Base-by-base conservation (phyloP, 306 rosid species). In the Begonia peltatifolia region DNA sequence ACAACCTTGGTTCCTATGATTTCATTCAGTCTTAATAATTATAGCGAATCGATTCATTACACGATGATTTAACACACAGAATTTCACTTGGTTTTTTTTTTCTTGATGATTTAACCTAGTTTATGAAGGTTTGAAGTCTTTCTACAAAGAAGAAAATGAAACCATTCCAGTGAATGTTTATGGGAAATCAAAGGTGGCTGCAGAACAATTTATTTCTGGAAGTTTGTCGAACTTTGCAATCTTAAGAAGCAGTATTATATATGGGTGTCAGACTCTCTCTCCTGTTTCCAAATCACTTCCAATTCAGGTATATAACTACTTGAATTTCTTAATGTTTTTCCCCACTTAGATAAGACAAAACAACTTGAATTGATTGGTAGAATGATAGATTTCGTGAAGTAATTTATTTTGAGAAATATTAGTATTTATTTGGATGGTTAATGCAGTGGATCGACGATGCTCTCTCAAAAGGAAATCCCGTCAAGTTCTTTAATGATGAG, bases 261-360 rank as follows among this genome's bases (percentile, higher is more conserved):
- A 74, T 68, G 97, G 97, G 57, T 94, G 84, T 53, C 95, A 82
- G 70, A 82, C 95, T 22, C 55, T 76, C 57, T 80, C 94, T 47
- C 94, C 90, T 10, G 85, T 90, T 71, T 72, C 90, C 50, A 83
- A 85, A 68, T 90, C 97, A 69, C 97, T 90, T 58, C 97, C 90
- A 23, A 73, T 89, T 65, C 95, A 89, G 95, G 95, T 84, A 52
- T 56, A 46, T 60, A 46, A 11, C 38, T 30, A 30, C 8, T 30
- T 30, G 38, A 30, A 30, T 30, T 20, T 30, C 38, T 30, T 3
- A 30, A 30, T 30, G 38, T 30, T 30, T 30, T 30, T 30, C 38
- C 59, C n/a, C n/a, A n/a, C n/a, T n/a, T 30, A 30, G 6, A 30
- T 30, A 30, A 5, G 6, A 30, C 38, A 30, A 30, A 30, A 30